A percentile compares a stretch with the other conserved stretches of the same genome.
These are phyloP conservation scores for Deuterostichococcus epilithicus DNA, from an alignment of 139 green algal genomes.

Conservation along the genomic window DNA sequence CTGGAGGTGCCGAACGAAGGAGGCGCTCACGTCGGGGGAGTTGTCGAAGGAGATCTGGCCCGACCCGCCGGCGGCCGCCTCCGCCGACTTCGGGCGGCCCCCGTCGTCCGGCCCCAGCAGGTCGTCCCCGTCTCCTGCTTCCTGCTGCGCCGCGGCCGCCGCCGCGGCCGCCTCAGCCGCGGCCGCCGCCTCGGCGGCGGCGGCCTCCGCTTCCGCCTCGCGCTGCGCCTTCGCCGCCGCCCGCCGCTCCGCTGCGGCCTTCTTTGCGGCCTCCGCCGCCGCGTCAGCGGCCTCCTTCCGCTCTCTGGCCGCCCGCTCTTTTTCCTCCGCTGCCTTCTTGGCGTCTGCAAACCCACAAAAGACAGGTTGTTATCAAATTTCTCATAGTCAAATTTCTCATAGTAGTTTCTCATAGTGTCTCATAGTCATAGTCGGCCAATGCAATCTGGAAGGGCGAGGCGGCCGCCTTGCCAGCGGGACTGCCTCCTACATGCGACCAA, in stretches of 20 bases:
- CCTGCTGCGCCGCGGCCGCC: not conserved
- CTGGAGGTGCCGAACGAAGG: too few relatives aligned
- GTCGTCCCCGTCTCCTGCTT: too few relatives aligned
- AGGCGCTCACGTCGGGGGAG: too few relatives aligned
- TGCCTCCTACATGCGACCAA: too few relatives aligned
- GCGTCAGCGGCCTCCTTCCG: slow-evolving; percentile 23
- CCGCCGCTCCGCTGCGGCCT: slow-evolving; percentile 3
- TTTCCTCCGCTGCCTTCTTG: slow-evolving; percentile 10
- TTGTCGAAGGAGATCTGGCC: too few relatives aligned
- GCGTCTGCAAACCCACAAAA: slow-evolving; percentile 3
- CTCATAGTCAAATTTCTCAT: too few relatives aligned
- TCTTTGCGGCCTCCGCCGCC: slow-evolving; percentile 8
- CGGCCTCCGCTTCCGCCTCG: slow-evolving; percentile 24
- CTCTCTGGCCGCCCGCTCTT: slow-evolving; percentile 22
- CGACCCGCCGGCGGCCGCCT: slow-evolving; percentile 1
- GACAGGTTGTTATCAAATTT: too few relatives aligned
- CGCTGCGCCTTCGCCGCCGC: not conserved
- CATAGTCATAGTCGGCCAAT: too few relatives aligned
- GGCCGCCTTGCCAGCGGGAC: too few relatives aligned
- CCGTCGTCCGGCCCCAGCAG: not conserved
- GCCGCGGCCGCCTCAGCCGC: slow-evolving; percentile 3
- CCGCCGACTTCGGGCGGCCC: not conserved
- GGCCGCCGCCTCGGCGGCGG: slow-evolving; percentile 7
- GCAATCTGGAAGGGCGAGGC: too few relatives aligned
- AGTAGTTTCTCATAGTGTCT: too few relatives aligned